These are phyloP conservation scores for Cenchrus americanus DNA, from an alignment of 176 grass and related monocot species.

Conservation along the genomic window DNA sequence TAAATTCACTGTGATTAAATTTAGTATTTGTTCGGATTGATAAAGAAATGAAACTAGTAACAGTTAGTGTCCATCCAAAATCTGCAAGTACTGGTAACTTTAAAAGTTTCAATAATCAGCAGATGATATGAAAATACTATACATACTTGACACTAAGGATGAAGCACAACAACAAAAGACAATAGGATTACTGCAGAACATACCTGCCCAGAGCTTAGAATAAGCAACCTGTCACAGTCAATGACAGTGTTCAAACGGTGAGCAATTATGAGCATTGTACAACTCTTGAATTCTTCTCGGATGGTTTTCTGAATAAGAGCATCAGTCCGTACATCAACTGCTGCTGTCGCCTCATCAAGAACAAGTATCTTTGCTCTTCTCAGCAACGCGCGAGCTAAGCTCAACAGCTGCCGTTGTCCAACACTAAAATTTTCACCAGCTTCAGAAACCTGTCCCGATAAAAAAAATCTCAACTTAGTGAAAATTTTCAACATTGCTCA, in stretches of 20 bases:
- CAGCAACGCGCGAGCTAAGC: constrained; percentile 90
- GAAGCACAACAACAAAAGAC: constrained; percentile 8
- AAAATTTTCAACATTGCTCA: neutral
- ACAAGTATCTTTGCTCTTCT: constrained; percentile 97
- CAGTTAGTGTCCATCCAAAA: neutral
- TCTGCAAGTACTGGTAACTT: constrained; percentile 5
- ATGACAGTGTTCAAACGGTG: constrained; percentile 96
- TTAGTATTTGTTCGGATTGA: neutral
- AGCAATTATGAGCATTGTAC: constrained; percentile 98
- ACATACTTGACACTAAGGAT: neutral
- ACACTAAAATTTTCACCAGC: constrained; percentile 98
- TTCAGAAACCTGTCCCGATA: constrained; percentile 76
- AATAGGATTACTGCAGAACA: constrained; percentile 21
- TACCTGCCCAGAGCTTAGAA: constrained; percentile 88
- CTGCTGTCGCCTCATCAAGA: constrained; percentile 97
- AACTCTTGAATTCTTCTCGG: constrained; percentile 97
- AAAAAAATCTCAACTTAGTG: neutral
- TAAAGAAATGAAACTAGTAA: neutral
- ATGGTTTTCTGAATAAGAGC: constrained; percentile 99
- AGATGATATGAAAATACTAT: constrained; percentile 21
- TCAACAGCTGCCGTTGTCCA: constrained; percentile 90
- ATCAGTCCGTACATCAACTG: constrained; percentile 97
- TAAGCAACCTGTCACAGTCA: constrained; percentile 89
- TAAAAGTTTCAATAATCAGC: neutral
- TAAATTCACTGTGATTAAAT: neutral